Evolutionary conservation across 129 eudicot genomes (phyloP), one percentile per base, ranked within the genome.

Genomic region (Oenanthe sinensis): DNA sequence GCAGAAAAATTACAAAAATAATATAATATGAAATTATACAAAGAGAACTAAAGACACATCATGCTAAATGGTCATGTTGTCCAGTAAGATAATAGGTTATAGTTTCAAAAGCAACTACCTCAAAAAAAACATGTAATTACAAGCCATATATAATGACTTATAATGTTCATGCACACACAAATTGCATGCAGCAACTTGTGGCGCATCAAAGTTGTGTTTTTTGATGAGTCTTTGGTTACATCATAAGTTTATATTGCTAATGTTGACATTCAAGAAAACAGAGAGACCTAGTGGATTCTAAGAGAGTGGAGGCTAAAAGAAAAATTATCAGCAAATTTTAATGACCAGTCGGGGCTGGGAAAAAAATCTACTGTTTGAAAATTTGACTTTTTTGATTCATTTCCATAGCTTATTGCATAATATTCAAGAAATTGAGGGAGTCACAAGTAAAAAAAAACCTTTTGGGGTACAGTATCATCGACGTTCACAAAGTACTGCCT

Each of bases 401-500:
- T 48, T 15, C 54, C 4, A 48, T 13, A 48, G 54, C 5, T 3
- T 48, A 16, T 49, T 3, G 55, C 28, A 58, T 58, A 24, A n/a
- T 20, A 58, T n/a, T 58, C 26, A 58, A 58, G 28, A 3, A 54
- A n/a, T 58, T 1, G 46, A 60, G 73, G 0, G 17, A 42, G 42
- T 58, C 67, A 30, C 24, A 36, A 26, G 28, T 19, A 15, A n/a
- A 75, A 76, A 40, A 7, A 77, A 80, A 88, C 98, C 97, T 89
- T 93, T 76, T 89, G 88, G 45, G 97, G 91, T 24, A 93, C 96
- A 20, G 93, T 88, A 77, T 93, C 98, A 82, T 93, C 92, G 82
- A 72, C 77, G 55, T 91, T 87, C n/a, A 93, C 88, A 84, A 93
- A 91, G 82, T 91, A 89, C 82, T 93, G 98, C 93, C 98, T 93